Evolutionary conservation across 202 grass and related monocot genomes (phyloP).

Genomic region (Elaeis oleifera): DNA sequence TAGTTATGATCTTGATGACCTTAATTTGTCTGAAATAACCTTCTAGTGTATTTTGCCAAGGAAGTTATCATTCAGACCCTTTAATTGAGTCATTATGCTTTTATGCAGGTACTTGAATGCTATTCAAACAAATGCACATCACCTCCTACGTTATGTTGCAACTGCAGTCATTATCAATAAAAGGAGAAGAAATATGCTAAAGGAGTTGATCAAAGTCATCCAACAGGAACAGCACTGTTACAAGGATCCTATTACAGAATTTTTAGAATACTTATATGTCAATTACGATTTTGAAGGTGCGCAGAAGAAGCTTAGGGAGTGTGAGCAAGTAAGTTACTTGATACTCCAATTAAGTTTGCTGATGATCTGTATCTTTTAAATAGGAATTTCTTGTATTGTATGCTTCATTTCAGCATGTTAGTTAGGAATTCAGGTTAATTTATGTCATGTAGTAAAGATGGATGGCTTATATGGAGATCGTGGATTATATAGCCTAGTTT

Average conservation of each 20-base stretch:
- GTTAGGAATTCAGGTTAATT: no score
- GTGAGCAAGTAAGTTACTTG: conserved; percentile 51
- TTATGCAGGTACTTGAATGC: conserved; percentile 78
- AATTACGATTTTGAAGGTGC: conserved; percentile 97
- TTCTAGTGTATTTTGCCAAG: no score
- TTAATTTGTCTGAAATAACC: no score
- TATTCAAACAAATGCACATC: conserved; percentile 92
- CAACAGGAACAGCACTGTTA: conserved; percentile 85
- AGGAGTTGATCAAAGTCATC: conserved; percentile 88
- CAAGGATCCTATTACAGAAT: conserved; percentile 87
- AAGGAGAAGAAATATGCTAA: conserved; percentile 96
- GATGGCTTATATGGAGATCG: no score
- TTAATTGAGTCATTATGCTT: conserved; percentile 3
- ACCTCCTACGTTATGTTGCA: conserved; percentile 77
- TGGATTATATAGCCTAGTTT: no score
- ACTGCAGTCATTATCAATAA: conserved; percentile 91
- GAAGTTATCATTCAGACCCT: not conserved
- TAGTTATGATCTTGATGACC: no score
- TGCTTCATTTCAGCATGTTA: no score
- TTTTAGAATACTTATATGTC: conserved; percentile 84
- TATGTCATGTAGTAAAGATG: no score
- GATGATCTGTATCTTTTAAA: no score
- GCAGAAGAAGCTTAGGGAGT: conserved; percentile 67
- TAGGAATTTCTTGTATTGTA: no score
- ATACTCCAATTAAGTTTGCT: not conserved